phyloP scores from a whole-genome alignment of 495 filamentous ascomycete genomes.

The Immersiella caudata region DNA sequence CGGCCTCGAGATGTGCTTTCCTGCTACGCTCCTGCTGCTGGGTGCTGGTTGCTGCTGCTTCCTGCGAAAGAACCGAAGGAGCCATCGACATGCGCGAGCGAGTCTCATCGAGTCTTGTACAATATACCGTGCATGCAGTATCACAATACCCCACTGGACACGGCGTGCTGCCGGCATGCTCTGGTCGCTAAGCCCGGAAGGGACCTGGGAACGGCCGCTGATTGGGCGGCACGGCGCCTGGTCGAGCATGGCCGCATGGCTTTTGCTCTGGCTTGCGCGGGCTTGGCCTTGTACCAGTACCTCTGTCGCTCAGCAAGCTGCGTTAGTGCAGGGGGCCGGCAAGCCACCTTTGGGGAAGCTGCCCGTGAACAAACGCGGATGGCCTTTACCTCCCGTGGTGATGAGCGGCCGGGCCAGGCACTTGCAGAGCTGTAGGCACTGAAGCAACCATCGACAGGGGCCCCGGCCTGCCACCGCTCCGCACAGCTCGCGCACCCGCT shows the following conservation, averaged over 20 bases:
- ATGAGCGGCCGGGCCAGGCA: slow-evolving; percentile 36
- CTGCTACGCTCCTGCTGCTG: not conserved
- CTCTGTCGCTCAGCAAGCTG: slow-evolving; percentile 3
- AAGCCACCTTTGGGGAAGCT: slow-evolving; percentile 25
- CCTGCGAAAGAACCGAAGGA: slow-evolving; percentile 12
- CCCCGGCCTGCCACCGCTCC: not conserved
- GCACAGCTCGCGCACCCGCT: not conserved
- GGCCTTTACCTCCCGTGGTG: slow-evolving; percentile 29
- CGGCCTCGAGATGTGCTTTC: slow-evolving; percentile 1
- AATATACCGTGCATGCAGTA: slow-evolving; percentile 21
- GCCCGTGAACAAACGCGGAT: slow-evolving; percentile 19
- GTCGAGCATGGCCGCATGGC: slow-evolving; percentile 16
- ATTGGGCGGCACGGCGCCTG: slow-evolving; percentile 24
- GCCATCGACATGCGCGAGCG: not conserved
- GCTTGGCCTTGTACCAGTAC: slow-evolving; percentile 29
- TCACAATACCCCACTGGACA: slow-evolving; percentile 15
- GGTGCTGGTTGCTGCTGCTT: not conserved
- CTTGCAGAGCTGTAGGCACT: slow-evolving; percentile 28
- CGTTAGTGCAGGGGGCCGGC: slow-evolving; percentile 20
- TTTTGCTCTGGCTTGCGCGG: too few species aligned
- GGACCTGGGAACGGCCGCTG: not conserved
- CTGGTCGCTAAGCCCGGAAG: slow-evolving; percentile 21
- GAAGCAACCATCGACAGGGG: slow-evolving; percentile 18
- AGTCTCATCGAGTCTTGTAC: slow-evolving; percentile 14
- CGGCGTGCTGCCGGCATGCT: slow-evolving; percentile 19